Conservation (phyloP, 768 basidiomycete genomes). For the Boletus coccyginus region DNA sequence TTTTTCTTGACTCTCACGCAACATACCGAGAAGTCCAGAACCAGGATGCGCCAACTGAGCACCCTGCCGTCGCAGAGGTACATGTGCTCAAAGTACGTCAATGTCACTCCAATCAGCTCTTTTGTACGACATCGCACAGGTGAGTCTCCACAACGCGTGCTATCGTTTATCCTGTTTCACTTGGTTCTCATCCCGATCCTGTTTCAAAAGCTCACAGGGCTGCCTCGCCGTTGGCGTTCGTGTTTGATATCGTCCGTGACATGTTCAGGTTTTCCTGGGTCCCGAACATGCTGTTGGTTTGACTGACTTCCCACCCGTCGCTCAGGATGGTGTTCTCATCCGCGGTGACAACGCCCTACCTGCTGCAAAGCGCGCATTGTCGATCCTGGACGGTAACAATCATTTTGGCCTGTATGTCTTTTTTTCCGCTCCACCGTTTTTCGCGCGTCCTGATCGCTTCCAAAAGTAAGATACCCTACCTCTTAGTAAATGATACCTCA, state of each 20-base stretch:
- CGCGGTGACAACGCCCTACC: conserved; percentile 74
- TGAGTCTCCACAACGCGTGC: conserved; percentile 33
- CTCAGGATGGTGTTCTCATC: conserved; percentile 88
- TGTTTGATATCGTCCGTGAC: conserved; percentile 75
- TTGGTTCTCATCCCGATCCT: conserved; percentile 20
- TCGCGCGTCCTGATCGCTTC: conserved; percentile 14
- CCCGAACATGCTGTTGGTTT: conserved; percentile 9
- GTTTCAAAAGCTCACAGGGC: conserved; percentile 26
- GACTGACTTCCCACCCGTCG: conserved; percentile 4
- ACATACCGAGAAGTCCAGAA: conserved; percentile 32
- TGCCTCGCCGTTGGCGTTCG: conserved; percentile 49
- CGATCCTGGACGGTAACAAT: conserved; percentile 78
- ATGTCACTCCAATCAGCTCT: conserved; percentile 25
- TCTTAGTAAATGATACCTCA: conserved; percentile 52
- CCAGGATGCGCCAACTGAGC: conserved; percentile 24
- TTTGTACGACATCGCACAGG: conserved; percentile 35
- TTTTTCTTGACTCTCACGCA: conserved; percentile 36
- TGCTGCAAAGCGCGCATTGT: conserved; percentile 70
- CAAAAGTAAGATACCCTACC: conserved; percentile 74
- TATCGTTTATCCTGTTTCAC: conserved; percentile 21
- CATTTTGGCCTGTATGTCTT: conserved; percentile 57
- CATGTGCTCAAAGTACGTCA: conserved; percentile 35
- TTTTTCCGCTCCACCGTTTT: conserved; percentile 15
- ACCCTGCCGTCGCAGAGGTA: conserved; percentile 27
- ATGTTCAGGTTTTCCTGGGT: conserved; percentile 6